phyloP scores from a whole-genome alignment of 1,284 basidiomycete species.

The Ceratobasidium papillatum region DNA sequence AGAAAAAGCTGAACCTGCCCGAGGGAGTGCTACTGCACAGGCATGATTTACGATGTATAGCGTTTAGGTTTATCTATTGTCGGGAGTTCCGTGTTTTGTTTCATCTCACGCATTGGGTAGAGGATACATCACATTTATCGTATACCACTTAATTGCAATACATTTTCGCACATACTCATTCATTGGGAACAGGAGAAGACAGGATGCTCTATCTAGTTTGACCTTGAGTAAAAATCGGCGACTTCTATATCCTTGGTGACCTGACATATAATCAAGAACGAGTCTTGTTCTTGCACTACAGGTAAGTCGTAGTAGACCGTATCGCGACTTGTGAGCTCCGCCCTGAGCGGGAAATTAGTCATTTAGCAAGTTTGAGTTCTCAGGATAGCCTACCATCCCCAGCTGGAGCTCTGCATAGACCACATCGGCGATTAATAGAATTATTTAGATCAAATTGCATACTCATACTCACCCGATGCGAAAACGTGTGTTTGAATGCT shows the following conservation, averaged over 20 bases:
- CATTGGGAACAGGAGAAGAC: neutral
- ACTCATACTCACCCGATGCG: neutral
- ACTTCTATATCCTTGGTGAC: neutral
- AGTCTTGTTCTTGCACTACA: neutral
- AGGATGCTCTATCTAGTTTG: neutral
- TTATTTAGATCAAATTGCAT: neutral
- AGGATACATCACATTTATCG: conserved; percentile 5
- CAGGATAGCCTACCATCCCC: conserved; percentile 5
- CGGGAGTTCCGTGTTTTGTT: neutral
- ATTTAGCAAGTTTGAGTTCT: neutral
- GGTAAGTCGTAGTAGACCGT: conserved; percentile 5
- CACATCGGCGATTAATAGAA: neutral
- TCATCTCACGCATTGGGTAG: neutral
- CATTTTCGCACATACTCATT: neutral
- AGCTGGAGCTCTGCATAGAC: neutral
- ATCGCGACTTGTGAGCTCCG: neutral
- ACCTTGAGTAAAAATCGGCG: neutral
- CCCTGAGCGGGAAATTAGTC: neutral
- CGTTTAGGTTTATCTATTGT: neutral
- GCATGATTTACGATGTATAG: neutral
- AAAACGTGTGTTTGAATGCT: conserved; percentile 1
- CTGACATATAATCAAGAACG: conserved; percentile 10
- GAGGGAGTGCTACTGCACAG: conserved; percentile 1
- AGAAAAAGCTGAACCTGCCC: conserved; percentile 7
- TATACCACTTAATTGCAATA: conserved; percentile 4